phyloP scores from a whole-genome alignment of 2,329 filamentous ascomycete species.

The Trichothecium sympodiale region DNA sequence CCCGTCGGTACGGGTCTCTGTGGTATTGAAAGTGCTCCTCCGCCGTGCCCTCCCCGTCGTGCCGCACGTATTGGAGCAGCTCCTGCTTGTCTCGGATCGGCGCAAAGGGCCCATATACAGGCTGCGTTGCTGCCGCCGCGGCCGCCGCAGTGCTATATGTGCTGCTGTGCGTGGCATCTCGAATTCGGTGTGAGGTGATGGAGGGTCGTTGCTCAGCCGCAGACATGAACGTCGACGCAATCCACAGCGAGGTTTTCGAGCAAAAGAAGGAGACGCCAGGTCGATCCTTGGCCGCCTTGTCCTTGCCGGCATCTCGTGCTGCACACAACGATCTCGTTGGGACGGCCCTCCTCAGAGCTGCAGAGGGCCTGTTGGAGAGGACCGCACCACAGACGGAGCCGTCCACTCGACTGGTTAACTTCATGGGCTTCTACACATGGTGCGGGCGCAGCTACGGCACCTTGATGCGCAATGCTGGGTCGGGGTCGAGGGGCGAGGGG shows the following conservation, averaged over 20 bases:
- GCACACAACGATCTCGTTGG: constrained; percentile 10
- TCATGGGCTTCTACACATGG: constrained; percentile 49
- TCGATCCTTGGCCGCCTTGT: constrained; percentile 5
- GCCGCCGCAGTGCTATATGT: constrained; percentile 16
- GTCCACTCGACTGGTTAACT: constrained; percentile 47
- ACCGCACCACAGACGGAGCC: constrained; percentile 48
- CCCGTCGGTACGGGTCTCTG: constrained; percentile 40
- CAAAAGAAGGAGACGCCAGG: constrained; percentile 13
- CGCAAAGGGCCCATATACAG: constrained; percentile 1
- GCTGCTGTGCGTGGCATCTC: constrained; percentile 8
- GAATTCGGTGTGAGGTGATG: constrained; percentile 8
- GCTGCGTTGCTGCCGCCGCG: constrained; percentile 8
- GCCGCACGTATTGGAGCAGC: constrained; percentile 41
- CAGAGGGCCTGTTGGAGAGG: constrained; percentile 33
- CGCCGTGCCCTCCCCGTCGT: constrained; percentile 33
- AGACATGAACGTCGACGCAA: constrained; percentile 28
- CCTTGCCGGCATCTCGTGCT: background rate
- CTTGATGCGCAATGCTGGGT: too few relatives aligned
- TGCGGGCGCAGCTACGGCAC: constrained; percentile 12
- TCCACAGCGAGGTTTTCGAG: constrained; percentile 24
- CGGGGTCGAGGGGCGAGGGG: too few relatives aligned
- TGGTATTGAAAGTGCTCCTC: constrained; percentile 42
- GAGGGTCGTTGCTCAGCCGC: constrained; percentile 10
- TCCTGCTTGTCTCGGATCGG: constrained; percentile 23
- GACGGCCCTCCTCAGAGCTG: constrained; percentile 13